These are phyloP conservation scores for Talaromyces sp. DNA, from an alignment of 2,329 filamentous ascomycete species.

Conservation along the genomic window DNA sequence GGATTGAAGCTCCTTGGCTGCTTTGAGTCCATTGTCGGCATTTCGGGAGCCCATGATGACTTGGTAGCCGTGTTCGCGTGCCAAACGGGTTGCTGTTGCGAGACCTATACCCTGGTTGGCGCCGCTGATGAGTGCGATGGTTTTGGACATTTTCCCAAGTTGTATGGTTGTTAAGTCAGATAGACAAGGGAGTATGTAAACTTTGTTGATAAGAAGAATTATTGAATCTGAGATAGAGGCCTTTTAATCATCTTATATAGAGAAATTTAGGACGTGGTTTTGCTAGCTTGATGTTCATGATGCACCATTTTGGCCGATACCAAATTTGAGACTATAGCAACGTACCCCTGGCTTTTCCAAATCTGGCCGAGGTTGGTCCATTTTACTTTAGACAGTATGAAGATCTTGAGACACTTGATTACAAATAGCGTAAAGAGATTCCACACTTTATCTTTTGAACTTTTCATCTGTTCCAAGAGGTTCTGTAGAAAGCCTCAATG, in stretches of 20 bases:
- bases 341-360: neutral
- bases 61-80: constrained; percentile 16
- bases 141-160: constrained; percentile 8
- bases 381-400: neutral
- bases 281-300: neutral
- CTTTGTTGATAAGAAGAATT: neutral
- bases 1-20: constrained; percentile 7
- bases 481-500: neutral
- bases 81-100: constrained; percentile 9
- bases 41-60: constrained; percentile 18
- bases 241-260: neutral
- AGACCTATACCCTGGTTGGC: constrained; percentile 18
- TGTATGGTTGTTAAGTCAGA: neutral
- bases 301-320: neutral
- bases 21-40: constrained; percentile 10
- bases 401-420: neutral
- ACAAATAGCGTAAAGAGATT: neutral
- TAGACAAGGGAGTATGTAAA: neutral
- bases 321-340: neutral
- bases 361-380: constrained; percentile 1
- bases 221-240: no score
- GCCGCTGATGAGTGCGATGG: constrained; percentile 16
- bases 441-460: neutral
- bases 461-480: neutral
- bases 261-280: neutral